Evolutionary conservation across 2,329 filamentous ascomycete genomes (phyloP), one percentile per base, ranked within the genome.

Genomic region (Monosporascus cannonballus): DNA sequence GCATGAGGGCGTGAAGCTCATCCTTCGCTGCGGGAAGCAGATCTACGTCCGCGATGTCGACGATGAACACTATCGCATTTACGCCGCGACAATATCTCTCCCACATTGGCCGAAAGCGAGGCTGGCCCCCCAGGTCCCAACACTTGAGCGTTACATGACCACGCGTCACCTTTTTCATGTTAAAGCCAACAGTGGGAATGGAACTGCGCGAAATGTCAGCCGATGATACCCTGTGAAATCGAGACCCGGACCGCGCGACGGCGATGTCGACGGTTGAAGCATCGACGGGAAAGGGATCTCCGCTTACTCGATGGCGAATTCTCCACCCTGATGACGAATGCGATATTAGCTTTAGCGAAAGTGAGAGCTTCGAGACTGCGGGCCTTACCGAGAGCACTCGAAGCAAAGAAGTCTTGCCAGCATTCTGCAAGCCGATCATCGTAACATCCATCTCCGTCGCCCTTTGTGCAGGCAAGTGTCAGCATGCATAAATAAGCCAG

Each of bases 401-500:
- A 71, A 99, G 78, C 67, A 99, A 74, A 57, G 93, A 97, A 39
- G 94, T 97, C 77, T 99, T 99, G 67, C 94, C 94, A 54, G 94
- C 94, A 76, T 97, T 97, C 71, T 99, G 94, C 68, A 99, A 77
- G 24, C 94, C 94, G 70, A 99, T 93, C 87, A 99, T 96, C 63
- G 94, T 97, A 69, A 99, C 93, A 75, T 99, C 94, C 92, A 99
- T 96, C 78, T 99, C 94, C 61, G 92, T 96, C 62, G 93, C 91
- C 94, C 93, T 96, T 60, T 56, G 53, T 49, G 51, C 47, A 45
- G n/a, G 36, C 56, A 52, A 57, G 59, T 60, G 54, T 60, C 54
- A 61, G 59, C 45, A 51, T 53, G 50, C 37, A 47, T 51, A 54
- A 44, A 50, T 47, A 44, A 51, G 41, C 51, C 44, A 51, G 38